Evolutionary conservation across 1,284 basidiomycete genomes (phyloP).

Genomic region (Xanthoconium separans): DNA sequence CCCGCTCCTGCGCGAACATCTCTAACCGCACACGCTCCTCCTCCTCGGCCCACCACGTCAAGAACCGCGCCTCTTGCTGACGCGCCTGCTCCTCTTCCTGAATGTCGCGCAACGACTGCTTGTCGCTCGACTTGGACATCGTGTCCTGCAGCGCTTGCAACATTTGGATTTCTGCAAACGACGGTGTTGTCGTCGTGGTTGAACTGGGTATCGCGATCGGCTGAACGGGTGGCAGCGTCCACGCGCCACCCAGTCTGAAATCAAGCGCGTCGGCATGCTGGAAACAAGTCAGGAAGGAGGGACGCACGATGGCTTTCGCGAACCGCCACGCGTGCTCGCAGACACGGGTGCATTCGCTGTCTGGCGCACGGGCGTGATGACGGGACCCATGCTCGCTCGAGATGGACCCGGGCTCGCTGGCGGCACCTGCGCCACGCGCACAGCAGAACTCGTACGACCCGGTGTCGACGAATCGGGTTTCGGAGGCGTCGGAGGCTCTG

Average conservation of each 20-base stretch:
- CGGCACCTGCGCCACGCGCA: slow-evolving; percentile 1
- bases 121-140: slow-evolving; percentile 43
- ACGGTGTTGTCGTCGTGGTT: slow-evolving; percentile 40
- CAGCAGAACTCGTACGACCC: not conserved
- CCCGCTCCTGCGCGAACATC: slow-evolving; percentile 2
- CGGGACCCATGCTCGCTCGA: slow-evolving; percentile 48
- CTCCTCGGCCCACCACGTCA: slow-evolving; percentile 85
- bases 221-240: slow-evolving; percentile 53
- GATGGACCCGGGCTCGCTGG: slow-evolving; percentile 23
- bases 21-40: slow-evolving; percentile 56
- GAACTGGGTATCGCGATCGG: slow-evolving; percentile 36
- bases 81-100: slow-evolving; percentile 76
- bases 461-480: not conserved
- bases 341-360: slow-evolving; percentile 30
- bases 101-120: slow-evolving; percentile 74
- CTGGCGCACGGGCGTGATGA: slow-evolving; percentile 57
- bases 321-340: slow-evolving; percentile 14
- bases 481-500: slow-evolving; percentile 6
- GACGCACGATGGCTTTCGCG: slow-evolving; percentile 52
- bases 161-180: slow-evolving; percentile 82
- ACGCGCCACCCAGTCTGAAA: slow-evolving; percentile 43
- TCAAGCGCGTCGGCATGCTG: not conserved
- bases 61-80: slow-evolving; percentile 79
- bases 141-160: slow-evolving; percentile 61
- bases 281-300: not conserved